phyloP scores from a whole-genome alignment of 2,329 filamentous ascomycete species.

The Lojkania enalia region DNA sequence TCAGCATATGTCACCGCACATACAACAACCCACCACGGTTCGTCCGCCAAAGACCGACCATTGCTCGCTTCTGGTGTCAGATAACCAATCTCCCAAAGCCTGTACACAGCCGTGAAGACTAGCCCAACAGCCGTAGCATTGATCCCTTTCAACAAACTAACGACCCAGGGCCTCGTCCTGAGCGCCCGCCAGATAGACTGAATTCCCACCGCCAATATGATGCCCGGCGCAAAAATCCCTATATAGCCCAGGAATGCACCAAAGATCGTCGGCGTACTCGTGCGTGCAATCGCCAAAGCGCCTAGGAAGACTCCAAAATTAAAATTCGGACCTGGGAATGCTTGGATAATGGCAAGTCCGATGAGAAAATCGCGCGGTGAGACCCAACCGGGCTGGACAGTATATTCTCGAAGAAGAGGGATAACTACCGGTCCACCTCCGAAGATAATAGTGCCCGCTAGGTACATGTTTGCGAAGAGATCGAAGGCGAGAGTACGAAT shows the following conservation, averaged over 20 bases:
- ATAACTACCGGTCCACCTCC: conserved; percentile 53
- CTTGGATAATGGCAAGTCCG: conserved; percentile 71
- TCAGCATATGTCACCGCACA: conserved; percentile 47
- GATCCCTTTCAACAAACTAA: conserved; percentile 44
- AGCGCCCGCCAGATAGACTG: conserved; percentile 46
- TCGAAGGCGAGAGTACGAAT: conserved; percentile 55
- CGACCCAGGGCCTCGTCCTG: conserved; percentile 39
- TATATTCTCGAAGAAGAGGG: conserved; percentile 47
- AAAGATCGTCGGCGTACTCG: conserved; percentile 29
- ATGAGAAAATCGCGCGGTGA: conserved; percentile 71
- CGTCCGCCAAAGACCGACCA: conserved; percentile 43
- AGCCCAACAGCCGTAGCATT: conserved; percentile 50
- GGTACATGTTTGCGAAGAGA: conserved; percentile 73
- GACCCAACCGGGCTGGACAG: conserved; percentile 72
- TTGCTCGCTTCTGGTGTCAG: conserved; percentile 40
- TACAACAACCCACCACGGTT: conserved; percentile 53
- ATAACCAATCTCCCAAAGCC: conserved; percentile 51
- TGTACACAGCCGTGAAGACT: conserved; percentile 51
- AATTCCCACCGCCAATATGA: conserved; percentile 42
- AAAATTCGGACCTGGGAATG: conserved; percentile 67
- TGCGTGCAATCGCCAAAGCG: conserved; percentile 39
- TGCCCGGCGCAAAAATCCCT: conserved; percentile 47
- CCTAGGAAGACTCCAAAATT: conserved; percentile 55
- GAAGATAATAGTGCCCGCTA: conserved; percentile 66
- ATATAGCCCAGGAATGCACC: conserved; percentile 46